Conservation (phyloP, 352 stramenopile species). For the Phytophthora capsici region DNA sequence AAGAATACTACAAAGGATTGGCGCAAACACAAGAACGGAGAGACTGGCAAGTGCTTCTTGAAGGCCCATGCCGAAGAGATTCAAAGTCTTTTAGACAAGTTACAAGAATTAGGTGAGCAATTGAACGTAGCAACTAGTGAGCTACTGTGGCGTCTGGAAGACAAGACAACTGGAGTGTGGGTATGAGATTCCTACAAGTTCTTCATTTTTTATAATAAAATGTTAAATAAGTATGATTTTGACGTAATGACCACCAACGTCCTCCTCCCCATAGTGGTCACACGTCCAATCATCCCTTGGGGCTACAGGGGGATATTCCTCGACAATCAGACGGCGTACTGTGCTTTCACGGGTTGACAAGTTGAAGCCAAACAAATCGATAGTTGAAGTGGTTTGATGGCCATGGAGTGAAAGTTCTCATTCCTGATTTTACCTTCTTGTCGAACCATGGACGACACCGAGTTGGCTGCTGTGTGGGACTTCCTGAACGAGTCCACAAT, state of each 20-base stretch:
- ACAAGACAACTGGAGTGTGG: conserved; percentile 11
- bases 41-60: conserved; percentile 34
- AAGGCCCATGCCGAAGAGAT: conserved; percentile 16
- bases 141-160: conserved; percentile 25
- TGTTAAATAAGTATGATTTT: too few species aligned
- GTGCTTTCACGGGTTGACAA: not conserved
- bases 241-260: conserved; percentile 6
- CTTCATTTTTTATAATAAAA: too few species aligned
- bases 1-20: conserved; percentile 15
- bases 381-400: conserved; percentile 10
- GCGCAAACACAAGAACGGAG: conserved; percentile 12
- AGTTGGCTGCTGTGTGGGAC: conserved; percentile 16
- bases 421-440: conserved; percentile 5
- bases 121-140: conserved; percentile 11
- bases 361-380: conserved; percentile 10
- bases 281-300: not conserved
- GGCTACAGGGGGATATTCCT: not conserved
- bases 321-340: conserved; percentile 18
- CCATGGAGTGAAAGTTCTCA: not conserved
- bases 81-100: conserved; percentile 8
- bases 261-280: conserved; percentile 4
- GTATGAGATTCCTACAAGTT: conserved; percentile 15
- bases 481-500: conserved; percentile 15
- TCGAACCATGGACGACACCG: conserved; percentile 12
- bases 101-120: conserved; percentile 2